Conservation (phyloP, 768 basidiomycete species). For the Calvatia gigantea region DNA sequence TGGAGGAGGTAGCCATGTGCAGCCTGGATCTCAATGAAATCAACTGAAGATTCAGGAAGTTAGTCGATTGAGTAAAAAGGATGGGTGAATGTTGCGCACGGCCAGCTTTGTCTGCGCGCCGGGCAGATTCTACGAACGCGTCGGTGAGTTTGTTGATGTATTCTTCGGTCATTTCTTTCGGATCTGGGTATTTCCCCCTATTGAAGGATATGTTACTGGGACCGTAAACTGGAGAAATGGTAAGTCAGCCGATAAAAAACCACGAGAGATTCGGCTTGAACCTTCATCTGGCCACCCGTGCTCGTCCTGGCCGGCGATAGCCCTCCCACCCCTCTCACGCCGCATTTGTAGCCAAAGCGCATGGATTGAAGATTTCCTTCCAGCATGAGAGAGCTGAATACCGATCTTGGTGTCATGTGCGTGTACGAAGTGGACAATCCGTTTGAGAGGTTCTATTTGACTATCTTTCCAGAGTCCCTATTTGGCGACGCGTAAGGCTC, state of each 20-base stretch:
- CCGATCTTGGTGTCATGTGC: slow-evolving; percentile 68
- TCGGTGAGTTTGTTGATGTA: slow-evolving; percentile 55
- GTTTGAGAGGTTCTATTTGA: slow-evolving; percentile 67
- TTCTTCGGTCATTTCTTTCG: slow-evolving; percentile 52
- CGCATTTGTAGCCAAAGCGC: slow-evolving; percentile 61
- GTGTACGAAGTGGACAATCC: slow-evolving; percentile 74
- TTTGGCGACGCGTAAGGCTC: no score
- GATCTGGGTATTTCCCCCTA: slow-evolving; percentile 42
- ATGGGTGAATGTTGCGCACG: slow-evolving; percentile 37
- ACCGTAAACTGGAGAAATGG: slow-evolving; percentile 46
- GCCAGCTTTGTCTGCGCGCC: slow-evolving; percentile 55
- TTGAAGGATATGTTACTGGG: slow-evolving; percentile 59
- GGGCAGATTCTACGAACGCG: slow-evolving; percentile 53
- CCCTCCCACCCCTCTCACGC: slow-evolving; percentile 25
- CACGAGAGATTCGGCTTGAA: slow-evolving; percentile 21
- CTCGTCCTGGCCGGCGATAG: slow-evolving; percentile 43
- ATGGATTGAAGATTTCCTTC: slow-evolving; percentile 64
- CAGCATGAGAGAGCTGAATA: slow-evolving; percentile 77
- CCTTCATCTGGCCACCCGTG: slow-evolving; percentile 70
- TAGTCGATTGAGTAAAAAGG: background rate
- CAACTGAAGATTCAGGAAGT: slow-evolving; percentile 35
- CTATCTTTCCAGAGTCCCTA: slow-evolving; percentile 73
- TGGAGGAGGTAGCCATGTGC: slow-evolving; percentile 72
- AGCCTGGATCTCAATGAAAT: slow-evolving; percentile 70
- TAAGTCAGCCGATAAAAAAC: background rate